Evolutionary conservation across 306 rosid genomes (phyloP).

Genomic region (Vigna trinervia): DNA sequence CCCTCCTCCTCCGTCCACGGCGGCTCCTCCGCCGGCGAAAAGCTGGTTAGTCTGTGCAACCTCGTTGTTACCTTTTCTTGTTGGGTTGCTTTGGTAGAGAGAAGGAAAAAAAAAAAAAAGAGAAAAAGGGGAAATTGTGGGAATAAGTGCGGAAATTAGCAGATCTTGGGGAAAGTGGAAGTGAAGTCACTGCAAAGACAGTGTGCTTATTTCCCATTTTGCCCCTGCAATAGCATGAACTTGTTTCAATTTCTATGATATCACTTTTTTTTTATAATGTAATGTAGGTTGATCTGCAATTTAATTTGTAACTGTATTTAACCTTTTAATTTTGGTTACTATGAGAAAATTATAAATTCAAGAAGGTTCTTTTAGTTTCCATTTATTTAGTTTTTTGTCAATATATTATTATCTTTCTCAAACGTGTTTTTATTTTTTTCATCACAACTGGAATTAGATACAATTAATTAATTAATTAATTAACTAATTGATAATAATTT

Average conservation of each 20-base stretch:
- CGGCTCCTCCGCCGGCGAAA: conserved; percentile 42
- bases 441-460: too few relatives aligned
- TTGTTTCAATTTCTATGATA: background rate
- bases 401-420: too few relatives aligned
- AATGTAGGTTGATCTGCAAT: conserved; percentile 43
- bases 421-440: too few relatives aligned
- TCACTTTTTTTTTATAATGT: background rate
- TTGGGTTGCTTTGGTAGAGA: conserved; percentile 52
- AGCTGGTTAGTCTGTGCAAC: conserved; percentile 25
- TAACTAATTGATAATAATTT: too few relatives aligned
- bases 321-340: conserved; percentile 28
- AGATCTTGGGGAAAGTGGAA: conserved; percentile 58
- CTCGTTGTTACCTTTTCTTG: conserved; percentile 31
- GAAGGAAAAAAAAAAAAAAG: background rate
- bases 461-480: too few relatives aligned
- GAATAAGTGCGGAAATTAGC: conserved; percentile 57
- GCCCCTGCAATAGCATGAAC: background rate
- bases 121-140: conserved; percentile 3
- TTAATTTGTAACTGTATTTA: conserved; percentile 43
- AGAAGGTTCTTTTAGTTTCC: background rate
- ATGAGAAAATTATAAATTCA: background rate
- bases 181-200: conserved; percentile 38
- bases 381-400: background rate
- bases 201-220: conserved; percentile 25
- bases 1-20: conserved; percentile 71